phyloP scores from a whole-genome alignment of 805 yeast species.

The Wickerhamomyces hampshirensis region DNA sequence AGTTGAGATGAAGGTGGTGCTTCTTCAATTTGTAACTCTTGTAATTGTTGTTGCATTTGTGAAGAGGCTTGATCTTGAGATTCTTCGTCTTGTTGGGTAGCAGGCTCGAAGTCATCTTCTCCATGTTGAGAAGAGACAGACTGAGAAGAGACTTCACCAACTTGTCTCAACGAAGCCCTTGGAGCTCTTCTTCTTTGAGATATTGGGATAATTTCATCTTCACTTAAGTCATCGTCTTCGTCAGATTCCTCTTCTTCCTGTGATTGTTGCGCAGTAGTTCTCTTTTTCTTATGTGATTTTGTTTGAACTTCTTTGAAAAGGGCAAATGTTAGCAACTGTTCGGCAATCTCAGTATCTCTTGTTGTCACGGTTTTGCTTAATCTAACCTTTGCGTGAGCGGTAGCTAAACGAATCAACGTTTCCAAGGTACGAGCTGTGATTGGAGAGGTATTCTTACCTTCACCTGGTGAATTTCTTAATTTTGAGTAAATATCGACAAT shows the following conservation, averaged over 20 bases:
- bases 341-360: slow-evolving; percentile 82
- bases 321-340: slow-evolving; percentile 77
- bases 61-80: slow-evolving; percentile 8
- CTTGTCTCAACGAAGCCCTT: not conserved
- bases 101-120: slow-evolving; percentile 11
- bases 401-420: slow-evolving; percentile 87
- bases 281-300: slow-evolving; percentile 26
- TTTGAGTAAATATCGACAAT: slow-evolving; percentile 78
- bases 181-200: slow-evolving; percentile 1
- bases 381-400: slow-evolving; percentile 97
- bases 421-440: slow-evolving; percentile 98
- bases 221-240: slow-evolving; percentile 1
- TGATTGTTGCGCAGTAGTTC: slow-evolving; percentile 22
- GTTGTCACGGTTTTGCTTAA: slow-evolving; percentile 69
- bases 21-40: not conserved
- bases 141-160: slow-evolving; percentile 1
- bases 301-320: slow-evolving; percentile 68
- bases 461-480: slow-evolving; percentile 68
- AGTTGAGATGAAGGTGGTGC: slow-evolving; percentile 1
- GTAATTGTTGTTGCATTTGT: not conserved
- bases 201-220: slow-evolving; percentile 1
- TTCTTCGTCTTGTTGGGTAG: slow-evolving; percentile 10
- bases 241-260: slow-evolving; percentile 5
- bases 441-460: slow-evolving; percentile 79
- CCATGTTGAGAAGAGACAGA: slow-evolving; percentile 13